These are phyloP conservation scores for Endocladia muricata DNA, from an alignment of 31 red algal genomes.

Conservation along the genomic window DNA sequence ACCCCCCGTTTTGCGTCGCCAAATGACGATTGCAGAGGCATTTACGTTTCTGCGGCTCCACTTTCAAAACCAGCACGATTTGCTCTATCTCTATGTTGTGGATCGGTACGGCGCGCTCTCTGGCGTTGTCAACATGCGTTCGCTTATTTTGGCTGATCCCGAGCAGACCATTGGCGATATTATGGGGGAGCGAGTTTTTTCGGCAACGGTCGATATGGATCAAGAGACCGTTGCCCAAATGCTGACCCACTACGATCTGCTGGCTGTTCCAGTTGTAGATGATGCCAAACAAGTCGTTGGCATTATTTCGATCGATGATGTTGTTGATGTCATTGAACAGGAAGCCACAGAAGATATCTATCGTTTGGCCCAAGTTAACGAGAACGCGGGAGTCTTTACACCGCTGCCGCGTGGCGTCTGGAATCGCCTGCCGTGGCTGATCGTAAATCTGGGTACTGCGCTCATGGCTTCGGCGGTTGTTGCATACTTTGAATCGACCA, in stretches of 20 bases:
- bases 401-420: background rate
- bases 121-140: background rate
- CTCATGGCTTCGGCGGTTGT: background rate
- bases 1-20: background rate
- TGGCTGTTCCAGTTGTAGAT: background rate
- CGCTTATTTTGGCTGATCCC: background rate
- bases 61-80: background rate
- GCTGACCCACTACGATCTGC: background rate
- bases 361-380: background rate
- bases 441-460: background rate
- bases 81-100: background rate
- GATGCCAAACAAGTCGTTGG: background rate
- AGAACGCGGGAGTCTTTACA: background rate
- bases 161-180: background rate
- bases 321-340: background rate
- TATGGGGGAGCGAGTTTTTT: background rate
- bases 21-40: background rate
- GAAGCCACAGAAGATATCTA: background rate
- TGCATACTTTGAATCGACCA: background rate
- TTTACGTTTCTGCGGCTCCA: background rate
- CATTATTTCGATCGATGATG: conserved; percentile 13
- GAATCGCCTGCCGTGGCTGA: background rate
- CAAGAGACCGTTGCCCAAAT: background rate
- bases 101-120: background rate
- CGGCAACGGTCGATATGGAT: background rate